A percentile compares a stretch with the other conserved stretches of the same genome.
phyloP scores from a whole-genome alignment of 225 moss, liverwort and hornwort species.

The Rhytidiadelphus loreus region DNA sequence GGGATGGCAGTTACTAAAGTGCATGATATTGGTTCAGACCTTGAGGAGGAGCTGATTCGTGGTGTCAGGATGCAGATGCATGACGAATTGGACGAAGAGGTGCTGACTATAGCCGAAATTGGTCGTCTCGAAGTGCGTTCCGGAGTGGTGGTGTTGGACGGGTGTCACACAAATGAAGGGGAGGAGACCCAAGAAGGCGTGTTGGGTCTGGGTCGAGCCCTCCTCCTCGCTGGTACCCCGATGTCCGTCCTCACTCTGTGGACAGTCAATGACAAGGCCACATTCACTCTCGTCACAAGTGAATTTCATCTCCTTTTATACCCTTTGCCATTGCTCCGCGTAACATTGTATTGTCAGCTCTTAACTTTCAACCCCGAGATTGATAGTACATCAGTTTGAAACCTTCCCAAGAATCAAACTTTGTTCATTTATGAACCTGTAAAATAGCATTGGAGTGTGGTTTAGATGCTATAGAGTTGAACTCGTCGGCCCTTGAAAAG shows the following conservation, averaged over 20 bases:
- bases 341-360: no score
- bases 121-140: neutral
- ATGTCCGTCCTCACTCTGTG: neutral
- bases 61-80: neutral
- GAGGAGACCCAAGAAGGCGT: neutral
- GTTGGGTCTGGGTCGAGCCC: slow-evolving; percentile 6
- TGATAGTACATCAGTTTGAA: no score
- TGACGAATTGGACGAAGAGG: neutral
- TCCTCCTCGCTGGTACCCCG: neutral
- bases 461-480: no score
- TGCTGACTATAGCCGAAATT: neutral
- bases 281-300: neutral
- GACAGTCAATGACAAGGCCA: neutral
- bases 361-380: no score
- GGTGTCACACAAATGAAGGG: neutral
- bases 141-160: neutral
- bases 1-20: no score
- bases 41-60: no score
- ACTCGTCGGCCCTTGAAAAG: no score
- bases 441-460: no score
- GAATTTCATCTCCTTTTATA: neutral
- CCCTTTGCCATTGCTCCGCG: neutral
- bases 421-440: no score
- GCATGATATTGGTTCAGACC: no score
- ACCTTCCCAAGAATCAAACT: no score